phyloP scores from a whole-genome alignment of 257 asterid genomes.

The Jacaranda mimosifolia region DNA sequence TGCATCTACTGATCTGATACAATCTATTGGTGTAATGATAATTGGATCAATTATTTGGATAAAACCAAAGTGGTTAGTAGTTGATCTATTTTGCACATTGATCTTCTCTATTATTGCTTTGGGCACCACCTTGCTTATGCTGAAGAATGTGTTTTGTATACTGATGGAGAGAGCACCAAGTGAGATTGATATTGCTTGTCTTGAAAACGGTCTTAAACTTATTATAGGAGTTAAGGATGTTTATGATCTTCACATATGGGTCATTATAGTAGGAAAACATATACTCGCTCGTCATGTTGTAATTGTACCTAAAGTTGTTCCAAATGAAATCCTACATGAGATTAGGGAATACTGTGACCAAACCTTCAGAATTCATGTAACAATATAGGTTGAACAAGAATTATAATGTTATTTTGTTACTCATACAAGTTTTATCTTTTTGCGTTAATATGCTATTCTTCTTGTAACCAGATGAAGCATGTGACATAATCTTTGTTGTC shows the following conservation, averaged over 20 bases:
- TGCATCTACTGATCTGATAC: slow-evolving; percentile 80
- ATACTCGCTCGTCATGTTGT: slow-evolving; percentile 73
- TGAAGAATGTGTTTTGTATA: slow-evolving; percentile 54
- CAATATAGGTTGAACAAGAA: slow-evolving; percentile 70
- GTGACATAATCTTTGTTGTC: background rate
- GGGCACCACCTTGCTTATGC: slow-evolving; percentile 64
- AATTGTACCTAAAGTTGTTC: slow-evolving; percentile 50
- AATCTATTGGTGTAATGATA: slow-evolving; percentile 82
- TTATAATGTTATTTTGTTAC: slow-evolving; percentile 23
- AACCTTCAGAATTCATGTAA: slow-evolving; percentile 60
- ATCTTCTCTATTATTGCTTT: slow-evolving; percentile 64
- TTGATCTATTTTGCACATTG: slow-evolving; percentile 73
- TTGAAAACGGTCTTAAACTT: slow-evolving; percentile 60
- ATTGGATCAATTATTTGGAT: slow-evolving; percentile 81
- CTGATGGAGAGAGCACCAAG: slow-evolving; percentile 79
- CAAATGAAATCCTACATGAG: slow-evolving; percentile 52
- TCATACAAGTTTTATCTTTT: background rate
- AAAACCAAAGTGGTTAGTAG: slow-evolving; percentile 72
- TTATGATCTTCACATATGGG: slow-evolving; percentile 89
- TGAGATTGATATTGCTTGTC: slow-evolving; percentile 54
- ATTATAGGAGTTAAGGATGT: slow-evolving; percentile 63
- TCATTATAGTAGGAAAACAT: slow-evolving; percentile 64
- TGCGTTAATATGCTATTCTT: background rate
- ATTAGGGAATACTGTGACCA: slow-evolving; percentile 61
- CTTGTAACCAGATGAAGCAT: background rate